phyloP scores from a whole-genome alignment of 2,329 filamentous ascomycete species.

The Erysiphe pulchra region DNA sequence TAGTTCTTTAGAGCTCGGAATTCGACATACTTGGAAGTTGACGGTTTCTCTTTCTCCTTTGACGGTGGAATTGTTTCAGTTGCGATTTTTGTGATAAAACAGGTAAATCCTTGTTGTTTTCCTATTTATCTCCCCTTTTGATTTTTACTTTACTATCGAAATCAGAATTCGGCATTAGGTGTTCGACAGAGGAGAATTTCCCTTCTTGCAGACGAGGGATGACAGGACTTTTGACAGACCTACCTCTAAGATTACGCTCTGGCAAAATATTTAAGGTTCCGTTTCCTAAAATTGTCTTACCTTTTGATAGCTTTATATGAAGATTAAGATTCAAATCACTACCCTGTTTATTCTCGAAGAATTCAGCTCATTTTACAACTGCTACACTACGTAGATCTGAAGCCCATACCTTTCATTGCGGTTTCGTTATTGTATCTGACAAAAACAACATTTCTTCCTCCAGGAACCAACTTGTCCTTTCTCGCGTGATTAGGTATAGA shows the following conservation, averaged over 20 bases:
- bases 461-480: background rate
- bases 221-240: background rate
- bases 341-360: background rate
- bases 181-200: background rate
- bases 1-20: too few species aligned
- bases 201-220: background rate
- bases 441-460: background rate
- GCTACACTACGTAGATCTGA: background rate
- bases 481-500: background rate
- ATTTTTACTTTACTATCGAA: too few species aligned
- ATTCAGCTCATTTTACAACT: background rate
- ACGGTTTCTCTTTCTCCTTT: too few species aligned
- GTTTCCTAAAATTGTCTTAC: background rate
- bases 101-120: too few species aligned
- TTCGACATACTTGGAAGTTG: too few species aligned
- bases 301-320: background rate
- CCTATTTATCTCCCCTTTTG: too few species aligned
- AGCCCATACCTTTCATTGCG: background rate
- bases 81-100: too few species aligned
- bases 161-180: background rate
- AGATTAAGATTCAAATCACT: background rate
- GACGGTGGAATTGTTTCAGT: too few species aligned
- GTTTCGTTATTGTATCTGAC: background rate
- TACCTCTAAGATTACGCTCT: background rate
- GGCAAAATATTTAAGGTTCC: background rate